These are phyloP conservation scores for Haberlea rhodopensis DNA, from an alignment of 257 asterid genomes.

Conservation along the genomic window DNA sequence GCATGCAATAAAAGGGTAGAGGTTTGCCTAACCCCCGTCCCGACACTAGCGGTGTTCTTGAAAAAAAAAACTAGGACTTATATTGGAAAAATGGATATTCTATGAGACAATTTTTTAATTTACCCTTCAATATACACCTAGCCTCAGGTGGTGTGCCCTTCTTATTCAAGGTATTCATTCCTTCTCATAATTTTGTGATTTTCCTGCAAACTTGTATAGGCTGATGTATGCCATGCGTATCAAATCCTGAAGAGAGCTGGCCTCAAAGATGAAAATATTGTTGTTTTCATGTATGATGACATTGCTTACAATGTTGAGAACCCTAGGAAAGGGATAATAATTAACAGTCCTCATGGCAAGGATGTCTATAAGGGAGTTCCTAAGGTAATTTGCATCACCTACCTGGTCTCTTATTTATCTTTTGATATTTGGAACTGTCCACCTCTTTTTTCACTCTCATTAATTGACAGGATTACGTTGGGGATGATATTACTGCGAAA, in stretches of 20 bases:
- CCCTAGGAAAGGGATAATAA: slow-evolving; percentile 56
- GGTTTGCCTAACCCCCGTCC: no score
- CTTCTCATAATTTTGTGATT: neutral
- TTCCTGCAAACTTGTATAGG: slow-evolving; percentile 25
- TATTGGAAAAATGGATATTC: no score
- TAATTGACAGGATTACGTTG: slow-evolving; percentile 56
- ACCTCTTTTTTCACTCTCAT: neutral
- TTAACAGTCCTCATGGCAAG: slow-evolving; percentile 54
- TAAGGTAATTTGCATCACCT: slow-evolving; percentile 37
- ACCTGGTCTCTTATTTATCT: neutral
- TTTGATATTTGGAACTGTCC: neutral
- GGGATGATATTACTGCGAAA: slow-evolving; percentile 38
- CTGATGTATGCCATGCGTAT: slow-evolving; percentile 67
- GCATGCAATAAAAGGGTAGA: no score
- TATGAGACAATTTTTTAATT: no score
- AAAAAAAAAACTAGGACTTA: no score
- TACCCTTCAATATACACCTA: no score
- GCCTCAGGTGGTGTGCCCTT: no score
- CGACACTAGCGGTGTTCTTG: no score
- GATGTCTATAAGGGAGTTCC: slow-evolving; percentile 68
- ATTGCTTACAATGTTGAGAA: slow-evolving; percentile 47
- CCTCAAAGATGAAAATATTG: slow-evolving; percentile 52
- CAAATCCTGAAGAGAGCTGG: slow-evolving; percentile 62
- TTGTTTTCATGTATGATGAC: slow-evolving; percentile 70
- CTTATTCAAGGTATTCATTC: neutral